Evolutionary conservation across 495 filamentous ascomycete genomes (phyloP).

Genomic region (Neurospora sublineolata): DNA sequence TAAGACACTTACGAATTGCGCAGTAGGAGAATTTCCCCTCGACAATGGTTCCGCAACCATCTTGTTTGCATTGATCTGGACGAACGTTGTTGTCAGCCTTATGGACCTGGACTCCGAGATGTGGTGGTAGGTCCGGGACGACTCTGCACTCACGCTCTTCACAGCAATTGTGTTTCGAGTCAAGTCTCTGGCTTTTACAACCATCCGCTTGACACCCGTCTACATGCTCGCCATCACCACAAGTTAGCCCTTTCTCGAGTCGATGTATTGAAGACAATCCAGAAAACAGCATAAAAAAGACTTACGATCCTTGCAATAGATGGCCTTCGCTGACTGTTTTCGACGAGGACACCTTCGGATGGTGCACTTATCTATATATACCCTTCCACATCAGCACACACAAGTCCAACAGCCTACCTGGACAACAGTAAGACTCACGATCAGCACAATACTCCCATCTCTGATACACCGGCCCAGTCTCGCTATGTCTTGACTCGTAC

Average conservation of each 20-base stretch:
- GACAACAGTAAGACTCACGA: constrained; percentile 7
- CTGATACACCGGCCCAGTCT: constrained; percentile 8
- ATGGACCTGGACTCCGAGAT: too few relatives aligned
- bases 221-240: background rate
- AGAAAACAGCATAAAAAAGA: too few relatives aligned
- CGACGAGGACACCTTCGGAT: constrained; percentile 7
- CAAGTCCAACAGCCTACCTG: background rate
- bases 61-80: constrained; percentile 13
- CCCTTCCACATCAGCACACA: background rate
- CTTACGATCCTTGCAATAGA: constrained; percentile 5
- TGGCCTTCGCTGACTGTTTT: background rate
- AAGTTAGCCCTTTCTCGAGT: background rate
- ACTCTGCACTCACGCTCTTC: constrained; percentile 8
- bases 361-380: constrained; percentile 17
- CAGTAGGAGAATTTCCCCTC: constrained; percentile 15
- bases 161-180: constrained; percentile 11
- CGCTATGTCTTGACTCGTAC: constrained; percentile 5
- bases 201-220: constrained; percentile 16
- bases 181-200: constrained; percentile 10
- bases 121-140: background rate
- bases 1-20: constrained; percentile 6
- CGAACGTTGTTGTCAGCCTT: background rate
- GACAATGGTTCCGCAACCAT: constrained; percentile 11
- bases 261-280: background rate
- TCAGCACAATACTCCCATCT: constrained; percentile 18